A percentile compares a stretch with the other conserved stretches of the same genome.
phyloP scores from a whole-genome alignment of 2,329 filamentous ascomycete species.

The Coniochaeta sp. region DNA sequence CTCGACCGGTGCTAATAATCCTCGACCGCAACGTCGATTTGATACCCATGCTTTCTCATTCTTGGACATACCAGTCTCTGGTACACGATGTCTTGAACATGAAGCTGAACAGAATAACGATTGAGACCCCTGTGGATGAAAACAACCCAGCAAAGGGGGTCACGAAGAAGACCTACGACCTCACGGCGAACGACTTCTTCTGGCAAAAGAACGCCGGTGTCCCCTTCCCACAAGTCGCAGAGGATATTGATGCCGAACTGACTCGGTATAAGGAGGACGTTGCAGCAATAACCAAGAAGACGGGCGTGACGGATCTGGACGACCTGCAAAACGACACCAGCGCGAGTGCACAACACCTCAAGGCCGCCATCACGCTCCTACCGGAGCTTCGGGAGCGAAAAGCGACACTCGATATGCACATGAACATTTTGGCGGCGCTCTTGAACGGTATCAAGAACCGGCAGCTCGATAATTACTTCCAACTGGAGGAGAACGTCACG shows the following conservation, averaged over 20 bases:
- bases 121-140: conserved; percentile 77
- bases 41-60: conserved; percentile 98
- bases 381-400: conserved; percentile 92
- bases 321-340: conserved; percentile 86
- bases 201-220: conserved; percentile 88
- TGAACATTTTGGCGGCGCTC: conserved; percentile 86
- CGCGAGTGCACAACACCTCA: conserved; percentile 87
- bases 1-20: conserved; percentile 83
- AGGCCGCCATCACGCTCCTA: conserved; percentile 87
- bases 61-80: conserved; percentile 72
- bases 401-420: conserved; percentile 92
- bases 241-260: conserved; percentile 85
- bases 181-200: conserved; percentile 89
- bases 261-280: conserved; percentile 95
- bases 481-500: conserved; percentile 85
- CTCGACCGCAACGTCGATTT: conserved; percentile 94
- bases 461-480: conserved; percentile 92
- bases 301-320: conserved; percentile 85
- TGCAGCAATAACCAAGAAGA: conserved; percentile 89
- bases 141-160: conserved; percentile 63
- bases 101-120: conserved; percentile 76
- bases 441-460: conserved; percentile 81
- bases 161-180: conserved; percentile 85
- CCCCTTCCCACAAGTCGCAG: conserved; percentile 92
- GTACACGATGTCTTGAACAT: conserved; percentile 57